phyloP scores from a whole-genome alignment of 305 asterid genomes.

The Fraxinus greggii region DNA sequence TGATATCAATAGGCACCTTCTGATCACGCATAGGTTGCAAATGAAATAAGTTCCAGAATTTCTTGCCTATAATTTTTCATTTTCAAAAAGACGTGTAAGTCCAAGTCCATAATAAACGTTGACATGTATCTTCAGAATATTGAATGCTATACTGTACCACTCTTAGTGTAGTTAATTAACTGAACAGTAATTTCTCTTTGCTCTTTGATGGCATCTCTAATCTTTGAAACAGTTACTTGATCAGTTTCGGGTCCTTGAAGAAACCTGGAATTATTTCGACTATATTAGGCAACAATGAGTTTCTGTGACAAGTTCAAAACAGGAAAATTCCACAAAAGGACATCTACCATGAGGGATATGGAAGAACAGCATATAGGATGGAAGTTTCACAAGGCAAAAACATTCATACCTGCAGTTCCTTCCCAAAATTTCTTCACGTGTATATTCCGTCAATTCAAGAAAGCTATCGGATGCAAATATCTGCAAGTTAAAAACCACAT shows the following conservation, averaged over 20 bases:
- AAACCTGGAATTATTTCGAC: constrained; percentile 57
- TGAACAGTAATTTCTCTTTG: constrained; percentile 93
- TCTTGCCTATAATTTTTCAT: constrained; percentile 67
- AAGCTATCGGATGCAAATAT: constrained; percentile 98
- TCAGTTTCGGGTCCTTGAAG: constrained; percentile 99
- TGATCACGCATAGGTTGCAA: constrained; percentile 99
- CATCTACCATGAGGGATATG: neutral
- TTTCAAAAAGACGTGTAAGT: constrained; percentile 18
- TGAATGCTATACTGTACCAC: constrained; percentile 51
- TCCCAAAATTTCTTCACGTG: constrained; percentile 98
- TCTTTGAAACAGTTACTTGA: constrained; percentile 73
- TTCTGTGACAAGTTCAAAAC: constrained; percentile 7
- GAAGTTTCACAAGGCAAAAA: constrained; percentile 5
- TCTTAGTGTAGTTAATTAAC: constrained; percentile 92
- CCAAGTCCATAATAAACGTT: constrained; percentile 11
- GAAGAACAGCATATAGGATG: neutral
- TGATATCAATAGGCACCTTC: constrained; percentile 48
- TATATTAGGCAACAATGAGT: constrained; percentile 15
- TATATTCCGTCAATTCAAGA: constrained; percentile 89
- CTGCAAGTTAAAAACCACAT: constrained; percentile 45
- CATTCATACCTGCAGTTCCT: constrained; percentile 80
- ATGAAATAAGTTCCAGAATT: constrained; percentile 99
- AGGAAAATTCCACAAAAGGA: constrained; percentile 1
- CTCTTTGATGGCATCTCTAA: constrained; percentile 89
- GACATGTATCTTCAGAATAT: constrained; percentile 25